phyloP scores from a whole-genome alignment of 148 eudicot genomes.

The Euryodendron excelsum region DNA sequence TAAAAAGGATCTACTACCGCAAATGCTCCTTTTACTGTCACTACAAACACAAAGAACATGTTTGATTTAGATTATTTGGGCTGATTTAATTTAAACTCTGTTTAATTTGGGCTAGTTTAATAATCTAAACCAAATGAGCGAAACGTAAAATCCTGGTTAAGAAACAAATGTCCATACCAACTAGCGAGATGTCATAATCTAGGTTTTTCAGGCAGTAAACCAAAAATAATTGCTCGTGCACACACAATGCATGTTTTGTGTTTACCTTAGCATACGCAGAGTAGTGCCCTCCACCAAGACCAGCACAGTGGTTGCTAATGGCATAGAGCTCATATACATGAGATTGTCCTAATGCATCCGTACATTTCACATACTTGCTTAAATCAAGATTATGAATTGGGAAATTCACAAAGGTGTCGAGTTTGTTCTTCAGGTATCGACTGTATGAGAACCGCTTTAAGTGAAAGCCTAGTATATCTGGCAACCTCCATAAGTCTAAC shows the following conservation, averaged over 20 bases:
- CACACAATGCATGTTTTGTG: not conserved
- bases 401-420: conserved; percentile 84
- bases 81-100: no score
- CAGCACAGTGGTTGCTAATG: conserved; percentile 97
- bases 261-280: conserved; percentile 89
- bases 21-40: not conserved
- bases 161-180: not conserved
- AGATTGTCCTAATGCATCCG: conserved; percentile 46
- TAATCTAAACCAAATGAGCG: no score
- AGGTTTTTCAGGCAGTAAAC: not conserved
- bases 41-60: not conserved
- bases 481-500: conserved; percentile 95
- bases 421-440: conserved; percentile 90
- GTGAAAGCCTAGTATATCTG: conserved; percentile 89
- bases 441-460: conserved; percentile 92
- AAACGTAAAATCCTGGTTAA: no score
- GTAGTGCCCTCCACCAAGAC: conserved; percentile 97
- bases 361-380: conserved; percentile 69
- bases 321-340: conserved; percentile 82
- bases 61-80: no score
- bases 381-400: conserved; percentile 78
- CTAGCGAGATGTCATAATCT: not conserved
- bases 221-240: no score
- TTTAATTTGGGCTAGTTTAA: no score
- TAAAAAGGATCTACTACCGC: not conserved